Evolutionary conservation across 2,329 filamentous ascomycete genomes (phyloP).

Genomic region (Aureobasidium subglaciale): DNA sequence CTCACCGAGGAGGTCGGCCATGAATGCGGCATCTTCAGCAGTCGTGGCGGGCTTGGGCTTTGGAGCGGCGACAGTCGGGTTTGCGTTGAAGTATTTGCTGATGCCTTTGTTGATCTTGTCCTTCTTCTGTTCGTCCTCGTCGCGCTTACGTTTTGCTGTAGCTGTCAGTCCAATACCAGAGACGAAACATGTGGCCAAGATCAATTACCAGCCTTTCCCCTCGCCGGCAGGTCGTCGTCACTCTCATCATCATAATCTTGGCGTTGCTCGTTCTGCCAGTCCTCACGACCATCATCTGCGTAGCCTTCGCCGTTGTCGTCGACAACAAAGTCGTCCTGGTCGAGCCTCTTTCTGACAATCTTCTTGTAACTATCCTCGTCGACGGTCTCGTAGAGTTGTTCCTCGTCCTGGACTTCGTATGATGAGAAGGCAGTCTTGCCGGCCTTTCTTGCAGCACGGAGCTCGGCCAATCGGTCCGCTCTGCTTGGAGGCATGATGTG

Average conservation of each 20-base stretch:
- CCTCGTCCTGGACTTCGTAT: conserved; percentile 79
- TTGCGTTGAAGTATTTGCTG: conserved; percentile 79
- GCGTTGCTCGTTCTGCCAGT: conserved; percentile 70
- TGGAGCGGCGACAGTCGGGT: conserved; percentile 48
- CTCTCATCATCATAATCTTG: conserved; percentile 66
- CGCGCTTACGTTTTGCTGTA: conserved; percentile 74
- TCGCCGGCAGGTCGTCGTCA: conserved; percentile 57
- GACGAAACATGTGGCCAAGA: background rate
- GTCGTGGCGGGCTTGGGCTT: conserved; percentile 80
- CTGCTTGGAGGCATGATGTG: conserved; percentile 25
- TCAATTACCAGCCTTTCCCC: conserved; percentile 49
- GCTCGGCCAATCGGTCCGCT: conserved; percentile 54
- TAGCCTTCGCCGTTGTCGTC: conserved; percentile 98
- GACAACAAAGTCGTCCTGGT: conserved; percentile 95
- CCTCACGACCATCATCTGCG: conserved; percentile 90
- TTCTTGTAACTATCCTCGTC: conserved; percentile 98
- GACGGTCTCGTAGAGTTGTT: conserved; percentile 87
- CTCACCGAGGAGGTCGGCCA: conserved; percentile 76
- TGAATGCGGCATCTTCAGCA: conserved; percentile 81
- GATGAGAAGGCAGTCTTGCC: conserved; percentile 86
- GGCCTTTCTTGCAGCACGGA: conserved; percentile 73
- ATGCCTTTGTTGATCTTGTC: conserved; percentile 88
- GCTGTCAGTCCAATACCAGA: conserved; percentile 15
- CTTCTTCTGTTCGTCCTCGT: conserved; percentile 77
- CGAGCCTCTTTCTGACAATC: conserved; percentile 78